phyloP scores from a whole-genome alignment of 1,284 basidiomycete genomes.

The Ceratobasidium sp. region DNA sequence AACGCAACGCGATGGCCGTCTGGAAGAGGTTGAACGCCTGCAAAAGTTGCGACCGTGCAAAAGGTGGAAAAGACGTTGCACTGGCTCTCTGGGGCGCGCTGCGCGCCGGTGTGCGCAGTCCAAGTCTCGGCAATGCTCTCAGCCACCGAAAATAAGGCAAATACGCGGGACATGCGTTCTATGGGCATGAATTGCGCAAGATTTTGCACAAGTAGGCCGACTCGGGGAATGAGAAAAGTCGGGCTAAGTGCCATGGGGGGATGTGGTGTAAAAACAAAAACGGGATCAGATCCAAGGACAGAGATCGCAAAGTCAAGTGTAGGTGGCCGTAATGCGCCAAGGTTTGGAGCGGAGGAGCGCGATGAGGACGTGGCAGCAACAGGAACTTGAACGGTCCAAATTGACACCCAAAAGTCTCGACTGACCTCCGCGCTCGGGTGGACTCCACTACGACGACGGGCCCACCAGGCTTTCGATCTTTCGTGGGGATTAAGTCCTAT shows the following conservation, averaged over 20 bases:
- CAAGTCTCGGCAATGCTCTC: conserved; percentile 31
- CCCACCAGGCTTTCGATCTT: conserved; percentile 34
- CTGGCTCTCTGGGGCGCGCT: conserved; percentile 39
- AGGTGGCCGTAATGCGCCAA: not conserved
- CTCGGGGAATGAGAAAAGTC: conserved; percentile 15
- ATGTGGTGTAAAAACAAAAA: conserved; percentile 37
- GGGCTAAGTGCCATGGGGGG: not conserved
- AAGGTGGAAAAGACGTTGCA: conserved; percentile 41
- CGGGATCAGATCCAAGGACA: conserved; percentile 29
- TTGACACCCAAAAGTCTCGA: conserved; percentile 40
- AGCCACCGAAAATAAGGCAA: conserved; percentile 27
- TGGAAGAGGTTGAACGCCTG: conserved; percentile 23
- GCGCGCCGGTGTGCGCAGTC: conserved; percentile 17
- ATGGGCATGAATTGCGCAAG: conserved; percentile 22
- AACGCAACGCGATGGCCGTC: conserved; percentile 9
- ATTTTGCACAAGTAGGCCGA: not conserved
- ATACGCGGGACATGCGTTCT: conserved; percentile 39
- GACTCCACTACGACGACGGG: conserved; percentile 2
- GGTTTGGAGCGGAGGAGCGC: not conserved
- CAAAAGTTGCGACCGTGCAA: conserved; percentile 41
- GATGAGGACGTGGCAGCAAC: not conserved
- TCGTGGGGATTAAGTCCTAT: not conserved
- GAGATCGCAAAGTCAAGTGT: conserved; percentile 35
- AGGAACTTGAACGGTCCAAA: conserved; percentile 34
- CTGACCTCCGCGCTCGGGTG: not conserved